Conservation (phyloP, 2,329 filamentous ascomycete species). For the Thyridium curvatum region DNA sequence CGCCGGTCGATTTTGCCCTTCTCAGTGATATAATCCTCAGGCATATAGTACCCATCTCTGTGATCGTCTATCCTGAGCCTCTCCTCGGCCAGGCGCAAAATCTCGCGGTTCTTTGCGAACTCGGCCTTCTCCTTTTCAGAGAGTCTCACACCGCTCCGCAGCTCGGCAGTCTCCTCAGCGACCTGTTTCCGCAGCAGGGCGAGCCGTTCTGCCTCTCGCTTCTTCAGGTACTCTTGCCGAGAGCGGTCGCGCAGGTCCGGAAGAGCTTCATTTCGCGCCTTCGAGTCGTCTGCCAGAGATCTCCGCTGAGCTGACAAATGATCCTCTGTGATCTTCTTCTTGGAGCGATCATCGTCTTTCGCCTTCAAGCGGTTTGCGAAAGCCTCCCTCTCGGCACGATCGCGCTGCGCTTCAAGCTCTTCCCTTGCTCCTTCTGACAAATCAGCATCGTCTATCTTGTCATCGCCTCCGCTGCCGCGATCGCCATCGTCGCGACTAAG, state of each 20-base stretch:
- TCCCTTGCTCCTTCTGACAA: constrained; percentile 54
- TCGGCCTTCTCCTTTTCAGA: constrained; percentile 77
- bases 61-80: constrained; percentile 84
- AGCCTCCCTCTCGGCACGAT: constrained; percentile 70
- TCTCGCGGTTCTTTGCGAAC: constrained; percentile 82
- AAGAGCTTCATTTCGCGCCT: constrained; percentile 64
- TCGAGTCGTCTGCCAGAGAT: constrained; percentile 60
- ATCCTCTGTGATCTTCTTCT: constrained; percentile 55
- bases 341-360: constrained; percentile 64
- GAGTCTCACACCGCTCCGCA: constrained; percentile 68
- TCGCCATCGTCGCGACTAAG: constrained; percentile 47
- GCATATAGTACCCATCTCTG: constrained; percentile 85
- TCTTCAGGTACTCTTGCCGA: constrained; percentile 87
- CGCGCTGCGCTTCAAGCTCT: constrained; percentile 54
- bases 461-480: constrained; percentile 20
- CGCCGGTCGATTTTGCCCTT: constrained; percentile 83
- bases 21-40: constrained; percentile 91
- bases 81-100: constrained; percentile 76
- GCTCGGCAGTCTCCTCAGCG: constrained; percentile 76
- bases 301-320: constrained; percentile 53
- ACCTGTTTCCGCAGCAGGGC: constrained; percentile 87
- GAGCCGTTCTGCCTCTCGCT: constrained; percentile 80
- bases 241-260: constrained; percentile 77
- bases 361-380: constrained; percentile 71
- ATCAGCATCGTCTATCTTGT: constrained; percentile 32